Conservation (phyloP, 768 basidiomycete genomes). For the Boletus huronensis region DNA sequence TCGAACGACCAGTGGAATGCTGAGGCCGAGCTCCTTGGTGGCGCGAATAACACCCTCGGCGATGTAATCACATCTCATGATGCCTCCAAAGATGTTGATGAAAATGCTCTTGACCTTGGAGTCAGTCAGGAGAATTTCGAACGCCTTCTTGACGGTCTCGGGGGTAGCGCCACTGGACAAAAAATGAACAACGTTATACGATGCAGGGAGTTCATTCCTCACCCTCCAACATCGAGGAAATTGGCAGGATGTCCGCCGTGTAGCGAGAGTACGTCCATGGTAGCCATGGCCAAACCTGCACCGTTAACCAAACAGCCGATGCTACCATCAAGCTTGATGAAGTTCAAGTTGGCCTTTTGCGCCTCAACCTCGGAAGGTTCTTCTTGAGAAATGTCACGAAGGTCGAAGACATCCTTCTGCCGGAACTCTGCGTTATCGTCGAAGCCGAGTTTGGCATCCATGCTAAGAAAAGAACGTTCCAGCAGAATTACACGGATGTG, state of each 20-base stretch:
- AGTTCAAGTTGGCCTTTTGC: conserved; percentile 93
- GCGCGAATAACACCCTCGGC: conserved; percentile 99
- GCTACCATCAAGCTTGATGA: conserved; percentile 97
- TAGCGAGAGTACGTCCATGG: conserved; percentile 97
- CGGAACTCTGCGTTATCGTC: conserved; percentile 99
- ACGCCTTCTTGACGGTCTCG: conserved; percentile 99
- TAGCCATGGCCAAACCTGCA: conserved; percentile 98
- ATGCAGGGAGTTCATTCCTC: conserved; percentile 17
- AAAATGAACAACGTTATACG: background rate
- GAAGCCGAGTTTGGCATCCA: conserved; percentile 99
- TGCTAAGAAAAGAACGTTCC: conserved; percentile 46
- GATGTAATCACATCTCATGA: conserved; percentile 99
- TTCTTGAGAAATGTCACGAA: conserved; percentile 93
- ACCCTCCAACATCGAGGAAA: conserved; percentile 98
- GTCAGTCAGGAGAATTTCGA: conserved; percentile 89
- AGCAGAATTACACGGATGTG: background rate
- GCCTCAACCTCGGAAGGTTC: conserved; percentile 98
- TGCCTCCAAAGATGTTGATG: conserved; percentile 97
- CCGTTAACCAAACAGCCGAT: conserved; percentile 98
- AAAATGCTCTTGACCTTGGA: conserved; percentile 97
- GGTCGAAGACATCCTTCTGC: conserved; percentile 81
- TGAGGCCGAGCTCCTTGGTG: conserved; percentile 83
- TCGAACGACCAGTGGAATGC: conserved; percentile 87
- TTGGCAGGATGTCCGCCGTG: conserved; percentile 98
- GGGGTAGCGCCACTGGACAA: conserved; percentile 86